Evolutionary conservation across 2,329 filamentous ascomycete genomes (phyloP).

Genomic region (Fusarium metavorans): DNA sequence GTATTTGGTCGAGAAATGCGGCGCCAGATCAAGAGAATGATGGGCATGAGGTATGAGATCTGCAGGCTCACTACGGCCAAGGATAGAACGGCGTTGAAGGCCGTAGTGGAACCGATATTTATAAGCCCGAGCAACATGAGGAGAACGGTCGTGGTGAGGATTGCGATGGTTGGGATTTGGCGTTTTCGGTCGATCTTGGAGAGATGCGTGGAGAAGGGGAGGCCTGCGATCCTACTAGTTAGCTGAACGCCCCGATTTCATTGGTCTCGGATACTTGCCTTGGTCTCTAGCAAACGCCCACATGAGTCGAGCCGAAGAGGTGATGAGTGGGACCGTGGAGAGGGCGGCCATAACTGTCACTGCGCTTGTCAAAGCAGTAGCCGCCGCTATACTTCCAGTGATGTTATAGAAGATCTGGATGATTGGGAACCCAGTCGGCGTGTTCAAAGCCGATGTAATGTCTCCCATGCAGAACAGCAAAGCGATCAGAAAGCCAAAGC

Average conservation of each 20-base stretch:
- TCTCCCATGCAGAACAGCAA: conserved; percentile 34
- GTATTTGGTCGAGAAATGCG: background rate
- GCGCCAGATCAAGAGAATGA: background rate
- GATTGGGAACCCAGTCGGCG: conserved; percentile 29
- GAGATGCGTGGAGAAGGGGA: conserved; percentile 1
- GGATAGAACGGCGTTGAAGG: conserved; percentile 14
- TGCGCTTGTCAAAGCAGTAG: conserved; percentile 15
- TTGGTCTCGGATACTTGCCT: background rate
- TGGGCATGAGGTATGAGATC: conserved; percentile 7
- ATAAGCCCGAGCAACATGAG: conserved; percentile 7
- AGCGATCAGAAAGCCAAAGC: conserved; percentile 24
- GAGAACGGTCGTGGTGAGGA: background rate
- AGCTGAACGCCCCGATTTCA: background rate
- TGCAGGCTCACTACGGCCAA: conserved; percentile 6
- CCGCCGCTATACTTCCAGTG: conserved; percentile 9
- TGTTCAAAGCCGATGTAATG: conserved; percentile 8
- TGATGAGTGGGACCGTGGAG: conserved; percentile 22
- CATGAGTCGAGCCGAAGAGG: conserved; percentile 30
- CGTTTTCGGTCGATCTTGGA: background rate
- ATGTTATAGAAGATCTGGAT: conserved; percentile 31
- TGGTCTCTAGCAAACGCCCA: conserved; percentile 38
- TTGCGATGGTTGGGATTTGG: conserved; percentile 1
- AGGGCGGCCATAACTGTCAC: conserved; percentile 23
- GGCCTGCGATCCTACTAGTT: background rate
- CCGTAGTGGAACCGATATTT: conserved; percentile 16